Conservation (phyloP, 2,329 filamentous ascomycete species). For the Penicillium paneum region DNA sequence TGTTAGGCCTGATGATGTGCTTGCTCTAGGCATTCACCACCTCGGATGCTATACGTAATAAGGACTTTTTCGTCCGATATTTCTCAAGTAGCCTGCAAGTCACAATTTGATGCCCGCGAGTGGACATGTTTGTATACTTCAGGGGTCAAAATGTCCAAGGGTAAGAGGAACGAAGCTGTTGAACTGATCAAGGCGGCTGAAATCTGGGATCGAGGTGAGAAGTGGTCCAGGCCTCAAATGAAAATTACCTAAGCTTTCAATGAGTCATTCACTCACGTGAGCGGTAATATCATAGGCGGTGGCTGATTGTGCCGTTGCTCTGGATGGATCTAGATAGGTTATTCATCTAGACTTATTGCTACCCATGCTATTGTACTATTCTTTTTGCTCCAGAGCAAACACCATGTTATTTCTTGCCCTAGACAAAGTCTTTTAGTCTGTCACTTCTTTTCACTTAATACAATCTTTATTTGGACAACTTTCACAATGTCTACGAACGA, state of each 20-base stretch:
- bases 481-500: constrained; percentile 33
- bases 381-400: neutral
- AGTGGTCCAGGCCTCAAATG: neutral
- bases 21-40: neutral
- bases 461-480: neutral
- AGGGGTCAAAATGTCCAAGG: no score
- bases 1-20: neutral
- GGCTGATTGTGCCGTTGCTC: constrained; percentile 9
- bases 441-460: neutral
- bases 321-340: constrained; percentile 3
- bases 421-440: neutral
- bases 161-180: no score
- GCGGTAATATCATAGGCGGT: constrained; percentile 15
- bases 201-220: no score
- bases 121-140: neutral
- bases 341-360: neutral
- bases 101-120: neutral
- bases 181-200: no score
- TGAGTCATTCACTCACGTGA: constrained; percentile 1
- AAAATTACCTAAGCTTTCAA: neutral
- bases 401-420: neutral
- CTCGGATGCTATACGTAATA: neutral
- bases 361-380: neutral
- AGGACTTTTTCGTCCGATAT: neutral
- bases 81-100: neutral